Evolutionary conservation across 2,329 filamentous ascomycete genomes (phyloP).

Genomic region (Grosmannia serpens): DNA sequence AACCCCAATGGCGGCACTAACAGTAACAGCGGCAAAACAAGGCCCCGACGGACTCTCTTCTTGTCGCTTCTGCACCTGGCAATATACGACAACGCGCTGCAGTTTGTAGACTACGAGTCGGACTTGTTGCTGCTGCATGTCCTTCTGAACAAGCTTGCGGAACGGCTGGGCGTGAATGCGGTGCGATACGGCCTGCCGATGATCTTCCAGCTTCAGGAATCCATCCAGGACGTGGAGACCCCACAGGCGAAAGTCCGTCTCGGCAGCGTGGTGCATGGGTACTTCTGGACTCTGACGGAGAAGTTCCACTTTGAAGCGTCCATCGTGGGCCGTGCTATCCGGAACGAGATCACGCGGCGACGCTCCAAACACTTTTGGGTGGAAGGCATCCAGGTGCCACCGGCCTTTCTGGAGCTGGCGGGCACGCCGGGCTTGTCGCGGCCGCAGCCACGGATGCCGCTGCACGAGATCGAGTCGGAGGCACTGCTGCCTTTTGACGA

Average conservation of each 20-base stretch:
- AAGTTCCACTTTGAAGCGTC: slow-evolving; percentile 66
- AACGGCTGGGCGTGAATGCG: slow-evolving; percentile 72
- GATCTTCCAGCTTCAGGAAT: slow-evolving; percentile 79
- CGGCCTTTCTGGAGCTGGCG: slow-evolving; percentile 51
- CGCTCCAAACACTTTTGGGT: slow-evolving; percentile 71
- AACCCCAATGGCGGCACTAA: slow-evolving; percentile 15
- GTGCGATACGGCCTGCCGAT: slow-evolving; percentile 71
- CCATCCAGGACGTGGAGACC: slow-evolving; percentile 55
- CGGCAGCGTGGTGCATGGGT: slow-evolving; percentile 77
- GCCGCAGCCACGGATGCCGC: slow-evolving; percentile 33
- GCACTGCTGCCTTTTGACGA: slow-evolving; percentile 66
- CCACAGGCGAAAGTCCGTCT: slow-evolving; percentile 65
- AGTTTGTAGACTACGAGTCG: slow-evolving; percentile 58
- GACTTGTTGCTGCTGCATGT: slow-evolving; percentile 70
- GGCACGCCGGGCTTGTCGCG: slow-evolving; percentile 36
- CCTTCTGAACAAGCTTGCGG: slow-evolving; percentile 61
- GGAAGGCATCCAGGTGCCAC: slow-evolving; percentile 59
- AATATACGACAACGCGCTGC: slow-evolving; percentile 78
- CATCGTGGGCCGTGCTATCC: slow-evolving; percentile 56
- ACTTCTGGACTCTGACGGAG: slow-evolving; percentile 70
- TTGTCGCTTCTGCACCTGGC: slow-evolving; percentile 73
- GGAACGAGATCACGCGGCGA: slow-evolving; percentile 64
- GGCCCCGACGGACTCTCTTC: slow-evolving; percentile 54
- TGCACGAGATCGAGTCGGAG: slow-evolving; percentile 47
- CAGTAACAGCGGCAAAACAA: slow-evolving; percentile 13